These are phyloP conservation scores for Tieghemiomyces parasiticus DNA, from an alignment of 192 early-diverging fungal genomes.

Conservation along the genomic window DNA sequence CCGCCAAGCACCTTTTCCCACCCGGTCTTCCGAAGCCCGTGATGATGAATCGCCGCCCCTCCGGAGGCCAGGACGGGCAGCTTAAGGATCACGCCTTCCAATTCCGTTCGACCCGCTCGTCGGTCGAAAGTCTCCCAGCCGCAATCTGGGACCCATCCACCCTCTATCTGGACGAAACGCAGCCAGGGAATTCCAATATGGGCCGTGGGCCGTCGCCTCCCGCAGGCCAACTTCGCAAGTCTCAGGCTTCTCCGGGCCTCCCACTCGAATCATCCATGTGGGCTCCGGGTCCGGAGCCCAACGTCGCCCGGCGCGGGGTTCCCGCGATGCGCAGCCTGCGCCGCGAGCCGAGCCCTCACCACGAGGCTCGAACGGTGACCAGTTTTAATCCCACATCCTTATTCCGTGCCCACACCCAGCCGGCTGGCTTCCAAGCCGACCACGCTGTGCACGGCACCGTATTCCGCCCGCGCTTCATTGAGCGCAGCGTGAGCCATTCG, in stretches of 20 bases:
- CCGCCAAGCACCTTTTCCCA: neutral
- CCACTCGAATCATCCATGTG: neutral
- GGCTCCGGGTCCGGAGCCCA: too few relatives aligned
- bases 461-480: too few relatives aligned
- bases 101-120: neutral
- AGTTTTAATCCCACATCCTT: too few relatives aligned
- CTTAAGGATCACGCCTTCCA: neutral
- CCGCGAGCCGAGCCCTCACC: too few relatives aligned
- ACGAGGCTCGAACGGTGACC: too few relatives aligned
- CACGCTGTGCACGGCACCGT: too few relatives aligned
- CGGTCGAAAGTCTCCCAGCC: conserved; percentile 1
- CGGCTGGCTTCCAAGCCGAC: too few relatives aligned
- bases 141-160: conserved; percentile 3
- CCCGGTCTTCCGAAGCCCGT: too few relatives aligned
- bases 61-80: neutral
- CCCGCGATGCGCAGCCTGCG: neutral
- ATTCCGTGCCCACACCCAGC: too few relatives aligned
- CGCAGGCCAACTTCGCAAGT: neutral
- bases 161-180: neutral
- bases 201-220: neutral
- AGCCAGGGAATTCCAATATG: neutral
- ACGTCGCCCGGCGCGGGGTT: too few relatives aligned
- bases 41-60: neutral
- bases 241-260: neutral
- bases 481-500: too few relatives aligned